phyloP scores from a whole-genome alignment of 2,329 filamentous ascomycete species.

The Trichoderma hamatum region DNA sequence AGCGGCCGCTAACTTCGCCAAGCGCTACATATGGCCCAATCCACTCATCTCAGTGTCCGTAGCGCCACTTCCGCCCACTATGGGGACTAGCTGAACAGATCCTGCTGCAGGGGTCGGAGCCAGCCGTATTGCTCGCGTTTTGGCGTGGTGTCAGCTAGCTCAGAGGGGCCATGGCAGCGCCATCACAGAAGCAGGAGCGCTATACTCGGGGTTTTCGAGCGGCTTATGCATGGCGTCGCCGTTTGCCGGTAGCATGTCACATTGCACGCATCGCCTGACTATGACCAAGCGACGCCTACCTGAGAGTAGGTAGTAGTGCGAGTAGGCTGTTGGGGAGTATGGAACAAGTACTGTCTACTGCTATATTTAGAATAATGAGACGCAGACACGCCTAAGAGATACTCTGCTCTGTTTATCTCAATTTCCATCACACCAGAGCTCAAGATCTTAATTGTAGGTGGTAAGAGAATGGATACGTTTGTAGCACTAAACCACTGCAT shows the following conservation, averaged over 20 bases:
- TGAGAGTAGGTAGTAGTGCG: neutral
- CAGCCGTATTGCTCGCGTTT: slow-evolving; percentile 21
- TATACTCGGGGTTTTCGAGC: neutral
- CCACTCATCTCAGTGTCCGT: neutral
- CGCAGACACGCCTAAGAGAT: neutral
- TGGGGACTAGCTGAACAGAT: neutral
- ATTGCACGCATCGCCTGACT: neutral
- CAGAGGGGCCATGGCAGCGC: neutral
- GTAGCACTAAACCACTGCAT: neutral
- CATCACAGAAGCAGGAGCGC: neutral
- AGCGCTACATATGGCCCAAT: slow-evolving; percentile 10
- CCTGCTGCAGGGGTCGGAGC: slow-evolving; percentile 4
- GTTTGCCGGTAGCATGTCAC: neutral
- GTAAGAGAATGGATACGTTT: neutral
- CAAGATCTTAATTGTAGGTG: neutral
- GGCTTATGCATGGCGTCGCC: neutral
- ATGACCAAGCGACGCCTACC: neutral
- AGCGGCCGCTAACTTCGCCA: neutral
- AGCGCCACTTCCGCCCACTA: neutral
- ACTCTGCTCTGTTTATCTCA: neutral
- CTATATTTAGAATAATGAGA: neutral
- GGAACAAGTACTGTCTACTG: neutral
- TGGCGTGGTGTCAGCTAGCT: neutral
- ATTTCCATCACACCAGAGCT: neutral
- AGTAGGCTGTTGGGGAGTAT: neutral